Percentiles rank a stretch among this genome's conserved stretches.
Evolutionary conservation across 352 stramenopile genomes (phyloP).

Genomic region (Thraustochytrium striatum): DNA sequence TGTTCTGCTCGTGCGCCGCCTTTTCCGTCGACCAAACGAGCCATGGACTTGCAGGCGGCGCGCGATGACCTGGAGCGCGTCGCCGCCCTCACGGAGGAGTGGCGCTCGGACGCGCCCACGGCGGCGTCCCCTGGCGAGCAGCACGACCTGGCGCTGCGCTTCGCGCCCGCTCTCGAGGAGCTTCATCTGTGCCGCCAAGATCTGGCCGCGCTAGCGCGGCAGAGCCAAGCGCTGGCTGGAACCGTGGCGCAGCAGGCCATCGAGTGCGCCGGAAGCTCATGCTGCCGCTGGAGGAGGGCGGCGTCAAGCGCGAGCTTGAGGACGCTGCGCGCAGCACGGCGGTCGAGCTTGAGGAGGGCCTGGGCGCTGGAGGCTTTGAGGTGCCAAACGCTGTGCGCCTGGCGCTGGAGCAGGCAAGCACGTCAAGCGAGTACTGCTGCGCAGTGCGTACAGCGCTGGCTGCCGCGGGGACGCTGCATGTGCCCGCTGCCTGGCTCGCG

Average conservation of each 20-base stretch:
- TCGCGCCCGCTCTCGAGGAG: constrained; percentile 2
- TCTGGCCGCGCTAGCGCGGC: not conserved
- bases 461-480: not conserved
- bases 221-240: not conserved
- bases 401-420: not conserved
- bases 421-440: not conserved
- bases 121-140: not conserved
- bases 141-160: not conserved
- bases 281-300: not conserved
- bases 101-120: not conserved
- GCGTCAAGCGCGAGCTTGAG: not conserved
- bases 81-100: not conserved
- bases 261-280: not conserved
- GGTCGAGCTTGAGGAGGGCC: not conserved
- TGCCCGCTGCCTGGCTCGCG: not conserved
- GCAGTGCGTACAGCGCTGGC: not conserved
- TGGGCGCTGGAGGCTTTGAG: not conserved
- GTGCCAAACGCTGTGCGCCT: not conserved
- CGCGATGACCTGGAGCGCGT: not conserved
- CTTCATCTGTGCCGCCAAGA: not conserved
- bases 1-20: too few relatives aligned
- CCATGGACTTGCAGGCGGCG: not conserved
- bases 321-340: not conserved
- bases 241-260: not conserved
- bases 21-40: too few relatives aligned